Base-by-base conservation (phyloP, 345 rosid species). In the Pistacia atlantica region DNA sequence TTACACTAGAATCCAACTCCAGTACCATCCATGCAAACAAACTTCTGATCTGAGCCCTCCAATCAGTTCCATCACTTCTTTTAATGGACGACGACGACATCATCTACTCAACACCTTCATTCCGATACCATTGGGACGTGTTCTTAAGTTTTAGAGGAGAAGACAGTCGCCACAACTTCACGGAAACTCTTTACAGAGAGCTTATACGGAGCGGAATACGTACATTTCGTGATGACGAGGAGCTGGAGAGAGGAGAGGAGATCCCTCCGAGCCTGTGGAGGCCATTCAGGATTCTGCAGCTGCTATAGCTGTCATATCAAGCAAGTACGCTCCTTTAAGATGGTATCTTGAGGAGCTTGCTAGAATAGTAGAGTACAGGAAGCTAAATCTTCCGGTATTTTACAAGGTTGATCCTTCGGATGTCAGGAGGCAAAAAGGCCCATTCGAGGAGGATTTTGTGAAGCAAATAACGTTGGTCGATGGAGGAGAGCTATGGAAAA, bases 141-240 rank as follows among this genome's bases (percentile, higher is more conserved):
- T 88, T 90, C 78, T 78, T 90, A 13, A 90, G 91, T 25, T 90
- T 90, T 80, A 80, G 89, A 22, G 89, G 91, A 18, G 86, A 77
- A 67, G 93, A 90, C 77, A 88, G 89, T 14, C 85, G 93, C 60
- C 4, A 37, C 3, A 75, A 51, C 72, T 42, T 90, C 80, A 80
- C 88, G 4, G 33, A 8, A 56, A 22, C 37, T 4, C 81, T 90
- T 79, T 75, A 81, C 73, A 14, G 12, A 17, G 59, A 67, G 0
- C 84, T 84, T 12, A 11, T 0, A 11, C 1, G 9, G 10, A 57
- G 64, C 18, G 71, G 70, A 7, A 37, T 74, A 58, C 58, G 70
- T 1, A 67, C 48, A 11, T 74, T 74, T 57, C 68, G 54, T n/a
- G 72, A 88, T 79, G 71, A 86, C 78, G 84, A 80, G 2, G 90